Conservation (phyloP, 1,139 yeast species). For the Debaryomycetaceae sp. region DNA sequence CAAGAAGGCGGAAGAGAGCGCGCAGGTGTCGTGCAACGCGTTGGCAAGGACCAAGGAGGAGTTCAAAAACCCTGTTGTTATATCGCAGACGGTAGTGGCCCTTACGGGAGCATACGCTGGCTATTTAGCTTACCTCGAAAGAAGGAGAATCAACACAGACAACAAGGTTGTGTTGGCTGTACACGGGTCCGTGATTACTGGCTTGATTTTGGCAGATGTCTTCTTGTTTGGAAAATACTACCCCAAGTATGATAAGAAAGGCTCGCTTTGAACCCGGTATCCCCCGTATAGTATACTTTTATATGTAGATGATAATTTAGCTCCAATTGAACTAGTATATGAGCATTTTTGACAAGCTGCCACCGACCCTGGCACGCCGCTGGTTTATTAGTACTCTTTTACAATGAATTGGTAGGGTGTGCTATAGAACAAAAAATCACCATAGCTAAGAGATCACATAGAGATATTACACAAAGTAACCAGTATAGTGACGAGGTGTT, state of each 20-base stretch:
- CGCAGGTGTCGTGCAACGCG: conserved; percentile 7
- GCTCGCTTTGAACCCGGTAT: background rate
- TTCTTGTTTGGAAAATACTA: conserved; percentile 51
- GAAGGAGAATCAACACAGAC: conserved; percentile 46
- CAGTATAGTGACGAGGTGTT: too few relatives aligned
- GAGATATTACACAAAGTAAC: too few relatives aligned
- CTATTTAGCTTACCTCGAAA: conserved; percentile 50
- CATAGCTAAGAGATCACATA: too few relatives aligned
- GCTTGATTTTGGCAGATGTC: conserved; percentile 53
- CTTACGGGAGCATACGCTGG: conserved; percentile 49
- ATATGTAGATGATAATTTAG: background rate
- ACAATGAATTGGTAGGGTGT: too few relatives aligned
- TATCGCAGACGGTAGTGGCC: conserved; percentile 50
- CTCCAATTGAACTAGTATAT: background rate
- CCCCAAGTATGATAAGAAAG: conserved; percentile 44
- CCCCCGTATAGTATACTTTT: background rate
- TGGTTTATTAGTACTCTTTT: too few relatives aligned
- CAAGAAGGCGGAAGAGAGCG: conserved; percentile 8
- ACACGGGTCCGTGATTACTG: conserved; percentile 53
- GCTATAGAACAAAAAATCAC: too few relatives aligned
- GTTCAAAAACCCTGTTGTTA: conserved; percentile 61
- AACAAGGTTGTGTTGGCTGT: conserved; percentile 48
- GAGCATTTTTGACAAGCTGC: background rate
- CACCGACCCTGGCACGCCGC: too few relatives aligned
- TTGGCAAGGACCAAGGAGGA: conserved; percentile 26